A percentile compares a stretch with the other conserved stretches of the same genome.
These are phyloP conservation scores for Serendipita sp. DNA, from an alignment of 768 basidiomycete species.

Conservation along the genomic window DNA sequence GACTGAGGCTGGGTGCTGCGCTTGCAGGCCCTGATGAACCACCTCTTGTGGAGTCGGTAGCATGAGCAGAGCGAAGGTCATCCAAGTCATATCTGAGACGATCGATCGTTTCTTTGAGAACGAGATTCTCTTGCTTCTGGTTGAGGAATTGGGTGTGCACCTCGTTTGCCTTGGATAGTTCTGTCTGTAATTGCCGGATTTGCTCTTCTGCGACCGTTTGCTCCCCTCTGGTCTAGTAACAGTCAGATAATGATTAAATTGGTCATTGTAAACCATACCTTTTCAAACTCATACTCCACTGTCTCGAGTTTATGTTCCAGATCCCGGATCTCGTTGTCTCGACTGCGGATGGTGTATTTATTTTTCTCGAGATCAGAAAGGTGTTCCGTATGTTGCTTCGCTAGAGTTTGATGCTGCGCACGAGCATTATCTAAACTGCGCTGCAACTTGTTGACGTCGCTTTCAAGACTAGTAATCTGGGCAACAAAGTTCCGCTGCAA, in stretches of 20 bases:
- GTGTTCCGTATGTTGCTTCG: conserved; percentile 81
- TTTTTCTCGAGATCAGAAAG: conserved; percentile 64
- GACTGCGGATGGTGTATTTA: conserved; percentile 51
- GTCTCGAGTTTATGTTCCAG: conserved; percentile 41
- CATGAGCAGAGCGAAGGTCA: conserved; percentile 48
- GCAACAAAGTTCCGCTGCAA: conserved; percentile 42
- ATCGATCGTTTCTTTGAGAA: conserved; percentile 92
- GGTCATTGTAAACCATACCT: conserved; percentile 10
- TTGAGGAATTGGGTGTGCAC: conserved; percentile 64
- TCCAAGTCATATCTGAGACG: conserved; percentile 89
- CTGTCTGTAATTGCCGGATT: conserved; percentile 49
- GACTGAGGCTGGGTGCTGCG: conserved; percentile 27
- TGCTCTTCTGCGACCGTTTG: conserved; percentile 57
- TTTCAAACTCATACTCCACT: conserved; percentile 42
- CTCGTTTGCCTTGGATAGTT: conserved; percentile 51
- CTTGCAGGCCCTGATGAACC: conserved; percentile 22
- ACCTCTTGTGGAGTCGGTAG: conserved; percentile 21
- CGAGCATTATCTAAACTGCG: conserved; percentile 60
- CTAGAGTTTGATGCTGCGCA: conserved; percentile 53
- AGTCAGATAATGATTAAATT: neutral
- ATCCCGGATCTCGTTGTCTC: conserved; percentile 56
- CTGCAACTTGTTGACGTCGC: conserved; percentile 60
- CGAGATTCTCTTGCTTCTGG: conserved; percentile 87
- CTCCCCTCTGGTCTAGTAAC: conserved; percentile 46
- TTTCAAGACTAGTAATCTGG: conserved; percentile 56